These are phyloP conservation scores for Leishmania tropica DNA, from an alignment of 208 protist species.

Conservation along the genomic window DNA sequence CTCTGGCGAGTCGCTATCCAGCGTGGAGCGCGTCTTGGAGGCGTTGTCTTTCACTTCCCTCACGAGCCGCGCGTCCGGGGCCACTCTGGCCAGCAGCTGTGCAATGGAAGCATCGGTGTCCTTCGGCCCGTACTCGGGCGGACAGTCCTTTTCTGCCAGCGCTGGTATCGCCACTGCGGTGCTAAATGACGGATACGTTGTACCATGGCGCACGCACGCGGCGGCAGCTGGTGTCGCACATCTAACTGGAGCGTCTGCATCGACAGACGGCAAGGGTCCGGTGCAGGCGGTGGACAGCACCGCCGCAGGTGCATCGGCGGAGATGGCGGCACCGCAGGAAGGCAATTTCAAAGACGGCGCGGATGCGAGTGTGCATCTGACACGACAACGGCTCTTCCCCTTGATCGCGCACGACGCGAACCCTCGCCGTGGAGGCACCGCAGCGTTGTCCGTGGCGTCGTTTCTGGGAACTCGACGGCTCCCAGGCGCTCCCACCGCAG, in stretches of 20 bases:
- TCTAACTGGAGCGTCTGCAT: background rate
- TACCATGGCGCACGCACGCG: conserved; percentile 21
- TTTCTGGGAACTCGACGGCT: conserved; percentile 25
- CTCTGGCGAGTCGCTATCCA: conserved; percentile 5
- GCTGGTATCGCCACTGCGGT: background rate
- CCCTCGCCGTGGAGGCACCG: background rate
- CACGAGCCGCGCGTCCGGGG: conserved; percentile 5
- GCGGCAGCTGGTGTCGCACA: background rate
- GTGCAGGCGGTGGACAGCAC: background rate
- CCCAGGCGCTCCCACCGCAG: conserved; percentile 18
- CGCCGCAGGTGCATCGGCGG: background rate
- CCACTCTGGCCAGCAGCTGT: background rate
- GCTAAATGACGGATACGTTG: conserved; percentile 17
- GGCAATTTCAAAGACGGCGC: background rate
- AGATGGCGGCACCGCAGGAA: background rate
- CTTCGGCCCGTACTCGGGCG: background rate
- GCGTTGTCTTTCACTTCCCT: conserved; percentile 33
- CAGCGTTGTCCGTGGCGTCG: background rate
- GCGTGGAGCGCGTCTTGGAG: conserved; percentile 17
- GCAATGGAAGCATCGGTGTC: background rate
- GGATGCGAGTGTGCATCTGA: conserved; percentile 9
- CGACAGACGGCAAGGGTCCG: background rate
- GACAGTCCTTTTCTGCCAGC: background rate
- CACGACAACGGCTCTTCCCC: conserved; percentile 27
- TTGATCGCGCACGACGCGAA: background rate